phyloP scores from a whole-genome alignment of 805 yeast species.

The Limtongia smithiae region DNA sequence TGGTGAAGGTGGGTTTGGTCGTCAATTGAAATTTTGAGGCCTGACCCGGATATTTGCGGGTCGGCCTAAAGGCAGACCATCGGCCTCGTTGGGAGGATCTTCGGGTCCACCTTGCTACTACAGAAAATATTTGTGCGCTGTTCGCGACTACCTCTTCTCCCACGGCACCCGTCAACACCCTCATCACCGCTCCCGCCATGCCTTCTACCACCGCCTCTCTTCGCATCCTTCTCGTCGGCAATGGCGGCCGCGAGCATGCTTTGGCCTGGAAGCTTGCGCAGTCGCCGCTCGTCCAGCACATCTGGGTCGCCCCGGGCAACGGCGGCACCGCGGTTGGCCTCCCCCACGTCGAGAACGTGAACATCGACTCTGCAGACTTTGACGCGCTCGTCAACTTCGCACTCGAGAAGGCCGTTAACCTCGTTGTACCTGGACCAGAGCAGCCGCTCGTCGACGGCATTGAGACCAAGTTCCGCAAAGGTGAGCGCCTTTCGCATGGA shows the following conservation, averaged over 20 bases:
- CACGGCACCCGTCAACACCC: background rate
- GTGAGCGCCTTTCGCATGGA: too few relatives aligned
- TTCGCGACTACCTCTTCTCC: background rate
- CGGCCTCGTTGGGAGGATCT: background rate
- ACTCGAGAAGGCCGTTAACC: slow-evolving; percentile 53
- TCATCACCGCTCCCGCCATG: background rate
- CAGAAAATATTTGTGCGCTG: background rate
- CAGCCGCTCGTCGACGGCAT: slow-evolving; percentile 97
- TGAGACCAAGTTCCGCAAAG: slow-evolving; percentile 58
- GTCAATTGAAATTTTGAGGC: too few relatives aligned
- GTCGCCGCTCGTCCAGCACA: slow-evolving; percentile 63
- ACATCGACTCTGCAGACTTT: slow-evolving; percentile 70
- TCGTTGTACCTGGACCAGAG: slow-evolving; percentile 98
- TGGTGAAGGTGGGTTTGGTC: too few relatives aligned
- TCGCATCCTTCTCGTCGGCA: slow-evolving; percentile 75
- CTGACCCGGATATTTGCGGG: too few relatives aligned
- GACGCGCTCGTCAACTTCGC: slow-evolving; percentile 71
- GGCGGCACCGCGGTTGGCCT: slow-evolving; percentile 73
- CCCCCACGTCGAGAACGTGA: slow-evolving; percentile 63
- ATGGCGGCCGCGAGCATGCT: slow-evolving; percentile 99
- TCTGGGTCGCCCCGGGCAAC: slow-evolving; percentile 85
- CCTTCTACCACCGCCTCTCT: slow-evolving; percentile 3
- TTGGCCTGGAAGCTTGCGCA: slow-evolving; percentile 86
- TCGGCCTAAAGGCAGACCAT: too few relatives aligned
- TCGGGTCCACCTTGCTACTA: background rate